Evolutionary conservation across 306 rosid genomes (phyloP), one percentile per base, ranked within the genome.

Genomic region (Prosopis cineraria): DNA sequence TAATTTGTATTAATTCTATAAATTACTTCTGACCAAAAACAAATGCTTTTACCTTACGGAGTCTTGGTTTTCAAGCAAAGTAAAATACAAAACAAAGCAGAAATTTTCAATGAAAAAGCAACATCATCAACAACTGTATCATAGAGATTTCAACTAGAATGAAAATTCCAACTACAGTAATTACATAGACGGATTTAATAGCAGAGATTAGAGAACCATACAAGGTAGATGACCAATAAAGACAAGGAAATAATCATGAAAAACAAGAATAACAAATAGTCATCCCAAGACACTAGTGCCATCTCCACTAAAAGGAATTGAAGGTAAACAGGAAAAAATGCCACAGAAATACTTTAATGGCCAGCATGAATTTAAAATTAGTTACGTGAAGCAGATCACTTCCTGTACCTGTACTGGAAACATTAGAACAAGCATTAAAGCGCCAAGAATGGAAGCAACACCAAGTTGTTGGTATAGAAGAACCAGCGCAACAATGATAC

Each of bases 381-480:
- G 56, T 45, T 78, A 59, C 0, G 50, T 27, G 20, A 43, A 65
- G 70, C 68, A 53, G 53, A 58, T 69, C 13, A 62, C 25, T 36
- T 52, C 60, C 34, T 58, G 48, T 84, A 83, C 98, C 96, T 94
- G 98, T 52, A 90, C 20, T 0, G 98, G 98, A 68, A 94, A 82
- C 84, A 83, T 81, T 71, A 91, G 86, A 80, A 86, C 90, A 31
- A 94, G 91, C 85, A 90, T 36, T 65, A 92, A 36, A 20, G 93
- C 88, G 74, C 98, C 98, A 72, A 91, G 65, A 84, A 95, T 96
- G 22, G 98, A 85, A 79, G 98, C 95, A 81, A 89, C 91, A 56
- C 98, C 98, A 68, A 95, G 87, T 86, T 95, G 87, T 80, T 91
- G 97, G 85, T 89, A 95, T 16, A 95, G 90, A 81, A 95, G 98